Evolutionary conservation across 768 basidiomycete species (phyloP).

Genomic region (Pleurotus citrinopileatus): DNA sequence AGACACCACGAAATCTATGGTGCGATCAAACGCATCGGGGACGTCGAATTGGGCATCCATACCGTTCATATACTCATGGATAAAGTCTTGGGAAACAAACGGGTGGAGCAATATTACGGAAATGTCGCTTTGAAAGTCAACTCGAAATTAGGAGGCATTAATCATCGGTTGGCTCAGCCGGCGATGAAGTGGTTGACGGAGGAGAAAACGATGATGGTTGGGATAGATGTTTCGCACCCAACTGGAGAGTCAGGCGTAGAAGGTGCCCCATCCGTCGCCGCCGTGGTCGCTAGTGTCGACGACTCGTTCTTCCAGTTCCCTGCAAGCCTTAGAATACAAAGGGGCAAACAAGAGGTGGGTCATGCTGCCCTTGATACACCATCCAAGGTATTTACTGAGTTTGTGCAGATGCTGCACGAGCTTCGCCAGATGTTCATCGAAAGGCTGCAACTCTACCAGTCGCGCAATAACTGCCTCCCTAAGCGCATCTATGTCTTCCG

Average conservation of each 20-base stretch:
- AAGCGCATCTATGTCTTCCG: slow-evolving; percentile 71
- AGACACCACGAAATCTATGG: slow-evolving; percentile 77
- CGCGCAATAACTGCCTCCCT: slow-evolving; percentile 56
- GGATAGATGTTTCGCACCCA: slow-evolving; percentile 84
- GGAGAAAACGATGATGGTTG: slow-evolving; percentile 77
- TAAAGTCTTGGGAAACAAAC: slow-evolving; percentile 59
- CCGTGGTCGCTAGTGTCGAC: slow-evolving; percentile 78
- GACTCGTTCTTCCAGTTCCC: slow-evolving; percentile 73
- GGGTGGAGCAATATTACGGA: slow-evolving; percentile 76
- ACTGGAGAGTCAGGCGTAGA: slow-evolving; percentile 53
- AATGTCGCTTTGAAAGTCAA: slow-evolving; percentile 83
- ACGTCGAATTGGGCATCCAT: slow-evolving; percentile 67
- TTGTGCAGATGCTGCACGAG: slow-evolving; percentile 64
- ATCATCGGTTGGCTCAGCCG: slow-evolving; percentile 47
- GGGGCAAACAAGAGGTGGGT: slow-evolving; percentile 46
- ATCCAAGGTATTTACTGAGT: neutral
- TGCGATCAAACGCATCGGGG: slow-evolving; percentile 77
- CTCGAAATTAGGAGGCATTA: slow-evolving; percentile 78
- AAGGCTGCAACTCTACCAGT: slow-evolving; percentile 55
- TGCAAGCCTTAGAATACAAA: slow-evolving; percentile 67
- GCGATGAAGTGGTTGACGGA: slow-evolving; percentile 65
- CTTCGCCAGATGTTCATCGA: slow-evolving; percentile 69
- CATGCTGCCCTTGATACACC: neutral
- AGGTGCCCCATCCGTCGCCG: slow-evolving; percentile 81
- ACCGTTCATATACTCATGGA: slow-evolving; percentile 67